phyloP scores from a whole-genome alignment of 2,329 filamentous ascomycete species.

The Diaporthe sp. region DNA sequence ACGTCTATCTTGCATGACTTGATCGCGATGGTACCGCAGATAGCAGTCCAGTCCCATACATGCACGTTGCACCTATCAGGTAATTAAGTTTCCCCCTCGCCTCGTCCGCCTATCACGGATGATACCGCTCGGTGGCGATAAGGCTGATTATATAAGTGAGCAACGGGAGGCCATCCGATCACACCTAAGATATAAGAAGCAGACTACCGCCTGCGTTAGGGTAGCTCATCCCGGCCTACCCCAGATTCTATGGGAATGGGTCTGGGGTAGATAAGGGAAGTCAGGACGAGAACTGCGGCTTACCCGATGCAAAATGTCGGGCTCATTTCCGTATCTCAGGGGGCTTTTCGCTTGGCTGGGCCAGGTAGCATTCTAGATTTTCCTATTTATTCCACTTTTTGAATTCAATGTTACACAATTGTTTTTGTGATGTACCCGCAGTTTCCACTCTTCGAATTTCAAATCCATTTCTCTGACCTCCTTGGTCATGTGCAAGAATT shows the following conservation, averaged over 20 bases:
- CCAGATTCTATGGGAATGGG: background rate
- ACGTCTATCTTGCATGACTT: constrained; percentile 6
- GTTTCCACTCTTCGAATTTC: background rate
- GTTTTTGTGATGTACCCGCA: background rate
- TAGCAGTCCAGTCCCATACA: constrained; percentile 4
- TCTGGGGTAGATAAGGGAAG: background rate
- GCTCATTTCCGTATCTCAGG: background rate
- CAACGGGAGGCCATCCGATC: constrained; percentile 7
- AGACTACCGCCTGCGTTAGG: background rate
- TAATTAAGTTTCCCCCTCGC: background rate
- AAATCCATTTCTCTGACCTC: background rate
- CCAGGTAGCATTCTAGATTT: constrained; percentile 5
- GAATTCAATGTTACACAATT: background rate
- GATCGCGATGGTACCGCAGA: background rate
- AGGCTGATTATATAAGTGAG: constrained; percentile 2
- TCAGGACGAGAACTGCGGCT: constrained; percentile 1
- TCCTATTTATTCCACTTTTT: constrained; percentile 1
- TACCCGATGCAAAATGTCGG: constrained; percentile 18
- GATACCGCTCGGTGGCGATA: constrained; percentile 5
- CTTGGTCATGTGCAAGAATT: background rate
- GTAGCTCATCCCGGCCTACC: background rate
- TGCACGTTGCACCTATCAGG: constrained; percentile 13
- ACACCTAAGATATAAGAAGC: background rate
- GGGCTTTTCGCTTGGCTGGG: background rate
- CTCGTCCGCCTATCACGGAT: background rate